Evolutionary conservation across 208 protist species (phyloP).

Genomic region (Acanthamoeba quina): DNA sequence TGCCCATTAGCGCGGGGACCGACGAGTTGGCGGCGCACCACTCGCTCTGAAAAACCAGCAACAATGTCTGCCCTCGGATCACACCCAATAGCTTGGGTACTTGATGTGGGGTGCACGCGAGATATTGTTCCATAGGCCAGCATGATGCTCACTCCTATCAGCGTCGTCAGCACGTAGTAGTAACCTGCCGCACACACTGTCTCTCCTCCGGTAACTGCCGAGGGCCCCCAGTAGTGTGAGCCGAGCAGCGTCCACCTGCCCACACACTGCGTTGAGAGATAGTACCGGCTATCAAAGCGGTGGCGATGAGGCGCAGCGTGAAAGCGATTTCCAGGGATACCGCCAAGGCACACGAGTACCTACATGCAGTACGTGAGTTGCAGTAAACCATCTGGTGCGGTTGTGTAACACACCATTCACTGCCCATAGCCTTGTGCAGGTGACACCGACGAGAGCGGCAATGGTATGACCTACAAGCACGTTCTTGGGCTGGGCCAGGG

Average conservation of each 20-base stretch:
- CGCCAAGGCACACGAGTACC: neutral
- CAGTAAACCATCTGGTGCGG: too few species aligned
- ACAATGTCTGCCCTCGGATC: too few species aligned
- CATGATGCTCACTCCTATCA: constrained; percentile 26
- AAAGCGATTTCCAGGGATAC: constrained; percentile 2
- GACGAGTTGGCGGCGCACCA: too few species aligned
- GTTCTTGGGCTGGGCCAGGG: constrained; percentile 50
- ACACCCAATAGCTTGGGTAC: constrained; percentile 23
- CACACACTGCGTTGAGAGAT: neutral
- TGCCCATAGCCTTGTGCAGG: constrained; percentile 32
- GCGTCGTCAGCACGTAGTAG: constrained; percentile 9
- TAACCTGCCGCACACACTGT: neutral
- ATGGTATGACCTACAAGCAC: neutral
- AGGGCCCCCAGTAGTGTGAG: too few species aligned
- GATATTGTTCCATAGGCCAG: constrained; percentile 26
- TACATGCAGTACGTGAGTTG: too few species aligned
- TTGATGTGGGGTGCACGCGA: constrained; percentile 16
- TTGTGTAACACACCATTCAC: constrained; percentile 14
- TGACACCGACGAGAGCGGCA: constrained; percentile 26
- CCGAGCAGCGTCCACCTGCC: neutral
- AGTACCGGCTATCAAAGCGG: neutral
- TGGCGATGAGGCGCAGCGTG: neutral
- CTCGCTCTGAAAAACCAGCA: too few species aligned
- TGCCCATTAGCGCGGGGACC: too few species aligned
- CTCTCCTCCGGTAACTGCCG: neutral